A percentile compares a stretch with the other conserved stretches of the same genome.
Evolutionary conservation across 176 grass and related monocot species (phyloP).

Genomic region (Lolium rigidum): DNA sequence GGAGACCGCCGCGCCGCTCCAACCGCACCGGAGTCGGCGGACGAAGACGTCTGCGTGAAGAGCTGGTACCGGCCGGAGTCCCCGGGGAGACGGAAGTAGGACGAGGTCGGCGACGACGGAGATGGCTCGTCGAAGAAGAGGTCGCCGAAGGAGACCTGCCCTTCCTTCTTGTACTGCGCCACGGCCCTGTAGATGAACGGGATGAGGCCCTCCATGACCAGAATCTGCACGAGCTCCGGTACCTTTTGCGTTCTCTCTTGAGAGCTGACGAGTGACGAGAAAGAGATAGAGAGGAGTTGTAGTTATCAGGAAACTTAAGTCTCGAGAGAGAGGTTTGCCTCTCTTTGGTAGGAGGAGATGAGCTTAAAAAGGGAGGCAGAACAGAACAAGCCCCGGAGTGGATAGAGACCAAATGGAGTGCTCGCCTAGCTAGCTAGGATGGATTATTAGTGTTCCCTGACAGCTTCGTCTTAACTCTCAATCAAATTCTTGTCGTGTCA

Average conservation of each 20-base stretch:
- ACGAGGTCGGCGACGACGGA: conserved; percentile 44
- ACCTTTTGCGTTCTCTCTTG: no score
- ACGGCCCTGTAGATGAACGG: conserved; percentile 89
- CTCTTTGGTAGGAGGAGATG: not conserved
- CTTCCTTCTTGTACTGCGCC: conserved; percentile 63
- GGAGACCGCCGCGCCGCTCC: conserved; percentile 39
- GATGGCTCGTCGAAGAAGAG: conserved; percentile 69
- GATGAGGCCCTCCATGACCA: conserved; percentile 83
- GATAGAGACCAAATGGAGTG: conserved; percentile 48
- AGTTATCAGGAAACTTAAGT: not conserved
- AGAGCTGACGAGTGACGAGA: no score
- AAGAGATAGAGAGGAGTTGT: not conserved
- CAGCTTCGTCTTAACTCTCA: conserved; percentile 33
- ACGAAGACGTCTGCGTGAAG: conserved; percentile 34
- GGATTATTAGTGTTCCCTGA: not conserved
- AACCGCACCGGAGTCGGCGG: not conserved
- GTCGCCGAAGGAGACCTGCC: conserved; percentile 55
- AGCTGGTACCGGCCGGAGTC: conserved; percentile 65
- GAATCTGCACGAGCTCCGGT: no score
- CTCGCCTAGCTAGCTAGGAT: conserved; percentile 17
- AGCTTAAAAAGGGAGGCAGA: conserved; percentile 61
- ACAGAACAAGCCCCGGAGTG: conserved; percentile 35
- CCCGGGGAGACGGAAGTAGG: conserved; percentile 62
- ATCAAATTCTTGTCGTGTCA: conserved; percentile 7
- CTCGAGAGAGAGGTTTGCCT: not conserved